Base-by-base conservation (phyloP, 75 land plant genomes). In the Picea sitchensis region DNA sequence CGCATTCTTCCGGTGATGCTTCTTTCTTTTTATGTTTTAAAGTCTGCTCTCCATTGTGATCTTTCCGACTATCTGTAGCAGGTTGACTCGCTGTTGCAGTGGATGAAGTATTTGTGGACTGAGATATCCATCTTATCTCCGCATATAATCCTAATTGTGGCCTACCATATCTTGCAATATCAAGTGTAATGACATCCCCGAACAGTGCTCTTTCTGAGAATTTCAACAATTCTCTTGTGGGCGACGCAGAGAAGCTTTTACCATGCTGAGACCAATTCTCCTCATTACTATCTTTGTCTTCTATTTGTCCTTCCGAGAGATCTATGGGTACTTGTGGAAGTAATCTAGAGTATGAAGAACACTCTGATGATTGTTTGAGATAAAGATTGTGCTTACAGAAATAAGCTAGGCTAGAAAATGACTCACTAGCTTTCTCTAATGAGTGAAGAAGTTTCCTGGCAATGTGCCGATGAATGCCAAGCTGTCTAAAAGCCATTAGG, bases 1-100 rank as follows among this genome's bases (percentile, higher is more conserved):
- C 99, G 83, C 99, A 96, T 63, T 96, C 95, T 78, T 96, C 95
- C 20, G 99, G 91, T 14, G 99, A 96, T 2, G 96, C 85, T 78
- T 96, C 96, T 20, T 4, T 60, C 76, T 90, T 92, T 60, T 54
- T 60, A 44, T 74, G 73, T 67, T 88, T 88, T 51, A 59, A 20
- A 74, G 17, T 77, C 77, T 78, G 68, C 41, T 85, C 78, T 69
- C 85, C 86, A 56, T 90, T 77, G 76, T 56, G 36, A 34, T 90
- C 89, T 58, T 80, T 81, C n/a, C 75, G 82, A 31, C 76, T 77
- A 38, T 85, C 84, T 6, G 76, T 61, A 26, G 79, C 84, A 72
- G 87, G 81, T 72, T 88, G 92, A 15, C 82, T 81, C 0, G 91
- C 88, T 3, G 90, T 77, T 23, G 89, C 86, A 15, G 88, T 78